Conservation (phyloP, 1,284 basidiomycete genomes). For the Trichosporon sp. region DNA sequence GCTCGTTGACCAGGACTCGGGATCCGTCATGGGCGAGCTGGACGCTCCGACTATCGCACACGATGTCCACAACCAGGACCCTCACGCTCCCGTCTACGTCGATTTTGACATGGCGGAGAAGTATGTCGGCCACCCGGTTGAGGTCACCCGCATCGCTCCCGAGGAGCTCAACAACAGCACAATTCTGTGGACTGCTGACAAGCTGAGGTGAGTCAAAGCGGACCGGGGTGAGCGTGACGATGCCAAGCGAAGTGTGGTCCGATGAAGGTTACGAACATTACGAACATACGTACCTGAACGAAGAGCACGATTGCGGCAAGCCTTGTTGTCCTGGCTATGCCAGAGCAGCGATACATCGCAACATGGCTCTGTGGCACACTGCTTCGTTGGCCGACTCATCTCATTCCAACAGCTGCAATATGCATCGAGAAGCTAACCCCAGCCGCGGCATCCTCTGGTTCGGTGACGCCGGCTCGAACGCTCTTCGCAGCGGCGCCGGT, state of each 20-base stretch:
- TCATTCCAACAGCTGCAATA: too few relatives aligned
- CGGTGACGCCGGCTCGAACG: slow-evolving; percentile 59
- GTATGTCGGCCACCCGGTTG: slow-evolving; percentile 47
- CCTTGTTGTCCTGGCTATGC: too few relatives aligned
- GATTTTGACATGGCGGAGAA: slow-evolving; percentile 56
- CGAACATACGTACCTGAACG: too few relatives aligned
- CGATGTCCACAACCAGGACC: slow-evolving; percentile 51
- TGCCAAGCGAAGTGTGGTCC: background rate
- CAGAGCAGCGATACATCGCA: background rate
- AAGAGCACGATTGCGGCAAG: too few relatives aligned
- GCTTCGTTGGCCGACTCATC: too few relatives aligned
- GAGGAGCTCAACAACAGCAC: slow-evolving; percentile 58
- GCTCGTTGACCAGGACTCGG: slow-evolving; percentile 66
- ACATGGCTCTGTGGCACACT: too few relatives aligned
- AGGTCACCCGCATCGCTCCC: slow-evolving; percentile 57
- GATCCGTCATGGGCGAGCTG: slow-evolving; percentile 67
- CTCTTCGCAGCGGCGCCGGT: slow-evolving; percentile 59
- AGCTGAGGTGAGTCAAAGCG: slow-evolving; percentile 53
- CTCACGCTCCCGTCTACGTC: slow-evolving; percentile 63
- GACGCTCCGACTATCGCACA: slow-evolving; percentile 55
- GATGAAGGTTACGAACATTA: too few relatives aligned
- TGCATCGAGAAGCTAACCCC: slow-evolving; percentile 29
- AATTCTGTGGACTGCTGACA: slow-evolving; percentile 63
- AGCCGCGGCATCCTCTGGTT: slow-evolving; percentile 63
- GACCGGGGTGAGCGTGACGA: background rate